Conservation (phyloP, 2,329 filamentous ascomycete species). For the Hymenoscyphus albidus region DNA sequence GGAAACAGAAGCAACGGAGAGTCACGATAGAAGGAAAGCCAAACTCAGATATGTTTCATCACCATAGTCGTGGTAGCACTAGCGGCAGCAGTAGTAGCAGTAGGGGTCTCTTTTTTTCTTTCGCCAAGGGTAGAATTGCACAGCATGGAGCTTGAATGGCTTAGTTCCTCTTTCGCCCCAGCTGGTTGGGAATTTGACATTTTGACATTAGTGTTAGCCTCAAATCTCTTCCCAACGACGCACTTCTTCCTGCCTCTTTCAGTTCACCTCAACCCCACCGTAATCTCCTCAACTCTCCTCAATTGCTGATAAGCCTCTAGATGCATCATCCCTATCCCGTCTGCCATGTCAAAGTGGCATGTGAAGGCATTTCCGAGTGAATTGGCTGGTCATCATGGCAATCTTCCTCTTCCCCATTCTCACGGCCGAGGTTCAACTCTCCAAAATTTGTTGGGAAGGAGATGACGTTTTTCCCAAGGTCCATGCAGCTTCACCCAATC, state of each 20-base stretch:
- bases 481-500: not conserved
- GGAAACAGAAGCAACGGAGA: not conserved
- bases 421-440: not conserved
- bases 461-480: not conserved
- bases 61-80: not conserved
- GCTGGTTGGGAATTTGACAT: not conserved
- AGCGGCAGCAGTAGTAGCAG: not conserved
- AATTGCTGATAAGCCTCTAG: not conserved
- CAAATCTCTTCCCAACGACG: not conserved
- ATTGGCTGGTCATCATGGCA: not conserved
- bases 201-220: too few species aligned
- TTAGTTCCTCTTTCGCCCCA: not conserved
- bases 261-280: not conserved
- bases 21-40: not conserved
- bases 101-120: not conserved
- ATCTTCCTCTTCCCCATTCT: not conserved
- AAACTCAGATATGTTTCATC: not conserved
- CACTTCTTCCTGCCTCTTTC: not conserved
- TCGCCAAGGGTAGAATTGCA: not conserved
- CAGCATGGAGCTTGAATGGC: not conserved
- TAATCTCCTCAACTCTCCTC: not conserved
- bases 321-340: not conserved
- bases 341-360: not conserved
- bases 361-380: not conserved
- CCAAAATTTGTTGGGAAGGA: not conserved